A percentile compares a stretch with the other conserved stretches of the same genome.
Conservation (phyloP, 1,139 yeast species). For the Hemisphaericaspora xylanilytica region DNA sequence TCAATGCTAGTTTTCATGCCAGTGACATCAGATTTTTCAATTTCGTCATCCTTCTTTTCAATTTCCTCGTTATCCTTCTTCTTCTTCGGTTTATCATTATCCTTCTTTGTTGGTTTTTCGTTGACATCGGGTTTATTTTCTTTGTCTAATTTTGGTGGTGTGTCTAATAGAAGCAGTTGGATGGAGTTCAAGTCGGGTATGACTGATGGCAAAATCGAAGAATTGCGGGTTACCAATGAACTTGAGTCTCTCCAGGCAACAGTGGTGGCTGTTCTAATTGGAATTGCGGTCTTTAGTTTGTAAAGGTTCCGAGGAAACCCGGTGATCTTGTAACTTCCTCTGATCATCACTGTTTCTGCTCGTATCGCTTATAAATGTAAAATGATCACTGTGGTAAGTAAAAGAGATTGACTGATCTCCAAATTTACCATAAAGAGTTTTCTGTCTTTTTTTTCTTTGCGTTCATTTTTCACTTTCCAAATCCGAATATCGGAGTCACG, state of each 20-base stretch:
- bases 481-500: too few species aligned
- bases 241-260: neutral
- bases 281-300: neutral
- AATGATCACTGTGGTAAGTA: too few species aligned
- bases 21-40: slow-evolving; percentile 6
- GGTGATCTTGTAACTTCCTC: slow-evolving; percentile 1
- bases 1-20: slow-evolving; percentile 10
- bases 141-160: slow-evolving; percentile 2
- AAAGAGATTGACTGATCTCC: too few species aligned
- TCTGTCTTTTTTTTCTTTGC: too few species aligned
- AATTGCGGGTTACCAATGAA: neutral
- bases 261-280: slow-evolving; percentile 1
- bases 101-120: neutral
- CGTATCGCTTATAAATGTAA: too few species aligned
- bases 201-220: slow-evolving; percentile 3
- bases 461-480: too few species aligned
- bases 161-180: slow-evolving; percentile 4
- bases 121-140: slow-evolving; percentile 4
- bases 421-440: too few species aligned
- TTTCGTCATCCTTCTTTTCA: slow-evolving; percentile 14
- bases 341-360: too few species aligned
- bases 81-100: slow-evolving; percentile 2
- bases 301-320: neutral
- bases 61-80: slow-evolving; percentile 15
- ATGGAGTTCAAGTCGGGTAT: neutral